Base-by-base conservation (phyloP, 352 stramenopile species). In the Phytophthora megakarya region DNA sequence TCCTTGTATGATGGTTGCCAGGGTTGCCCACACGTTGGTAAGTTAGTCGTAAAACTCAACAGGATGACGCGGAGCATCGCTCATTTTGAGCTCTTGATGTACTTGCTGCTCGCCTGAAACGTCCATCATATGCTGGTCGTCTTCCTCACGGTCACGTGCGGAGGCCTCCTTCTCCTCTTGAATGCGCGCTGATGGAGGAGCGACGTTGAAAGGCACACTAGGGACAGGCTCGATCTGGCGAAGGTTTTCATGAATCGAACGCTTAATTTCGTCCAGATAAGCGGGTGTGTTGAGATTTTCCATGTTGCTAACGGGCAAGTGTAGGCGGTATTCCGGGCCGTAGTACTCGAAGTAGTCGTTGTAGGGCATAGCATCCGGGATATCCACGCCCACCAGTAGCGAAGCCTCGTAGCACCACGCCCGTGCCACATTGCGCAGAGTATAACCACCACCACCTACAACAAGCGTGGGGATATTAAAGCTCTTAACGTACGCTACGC, bases 341-440 rank as follows among this genome's bases (percentile, higher is more conserved):
- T 98, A 99, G 80, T 99, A 99, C 76, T 99, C 97, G 80, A 98
- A 99, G 82, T 99, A 99, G 75, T 99, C 96, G 82, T 99, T 99
- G 84, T 98, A 99, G 5, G 98, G 98, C 75, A 99, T 98, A 5
- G 98, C 92, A 59, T 99, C 96, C 1, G 85, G 81, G 9, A 96
- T 74, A 23, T 97, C 81, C 26, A 97, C 90, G 30, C 92, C 95
- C 15, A 97, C 86, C 25, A 99, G 79, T n/a, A 99, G 86, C 9
- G 93, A 90, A 19, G 96, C 98, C 75, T 99, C 97, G 76, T 99
- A 99, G 40, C 93, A 98, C 84, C 85, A 95, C 15, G 74, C 76
- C 26, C 86, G 85, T 4, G 97, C 92, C 8, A 99, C 97, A 80
- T 99, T 99, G 22, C 97, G 92, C 23, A 99, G 78, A 7, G 97